Evolutionary conservation across 2,329 filamentous ascomycete genomes (phyloP).

Genomic region (Monosporascus sp.): DNA sequence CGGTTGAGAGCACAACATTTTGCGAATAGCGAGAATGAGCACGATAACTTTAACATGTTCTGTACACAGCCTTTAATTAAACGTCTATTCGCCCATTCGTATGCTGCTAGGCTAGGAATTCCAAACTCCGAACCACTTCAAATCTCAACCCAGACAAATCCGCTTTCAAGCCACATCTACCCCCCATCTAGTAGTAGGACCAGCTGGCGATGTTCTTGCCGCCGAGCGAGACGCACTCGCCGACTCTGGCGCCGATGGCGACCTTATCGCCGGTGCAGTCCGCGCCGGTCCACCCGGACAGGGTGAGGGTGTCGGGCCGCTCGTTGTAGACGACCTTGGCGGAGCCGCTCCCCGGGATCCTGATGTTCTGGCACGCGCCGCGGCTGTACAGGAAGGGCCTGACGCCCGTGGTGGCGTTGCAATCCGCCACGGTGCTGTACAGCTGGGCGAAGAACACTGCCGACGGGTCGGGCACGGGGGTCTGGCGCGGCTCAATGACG

Average conservation of each 20-base stretch:
- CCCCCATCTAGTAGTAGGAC: not conserved
- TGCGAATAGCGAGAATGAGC: no score
- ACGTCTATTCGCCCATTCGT: no score
- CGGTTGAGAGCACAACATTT: no score
- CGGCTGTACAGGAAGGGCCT: conserved; percentile 6
- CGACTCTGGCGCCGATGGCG: not conserved
- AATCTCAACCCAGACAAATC: no score
- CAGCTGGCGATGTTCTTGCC: conserved; percentile 5
- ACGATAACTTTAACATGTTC: no score
- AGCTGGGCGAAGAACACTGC: conserved; percentile 4
- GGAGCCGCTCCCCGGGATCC: conserved; percentile 4
- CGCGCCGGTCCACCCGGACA: conserved; percentile 7
- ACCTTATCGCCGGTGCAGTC: conserved; percentile 4
- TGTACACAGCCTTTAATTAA: no score
- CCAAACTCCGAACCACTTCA: no score
- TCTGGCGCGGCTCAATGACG: not conserved
- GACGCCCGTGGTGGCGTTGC: conserved; percentile 1
- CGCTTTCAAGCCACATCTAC: no score
- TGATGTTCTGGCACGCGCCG: conserved; percentile 6
- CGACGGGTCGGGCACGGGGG: not conserved
- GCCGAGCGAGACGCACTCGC: conserved; percentile 1
- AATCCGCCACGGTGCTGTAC: conserved; percentile 1
- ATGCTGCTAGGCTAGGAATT: no score
- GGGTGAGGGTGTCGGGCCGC: not conserved
- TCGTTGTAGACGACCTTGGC: conserved; percentile 6